phyloP scores from a whole-genome alignment of 306 rosid species.

The Betula pendula region DNA sequence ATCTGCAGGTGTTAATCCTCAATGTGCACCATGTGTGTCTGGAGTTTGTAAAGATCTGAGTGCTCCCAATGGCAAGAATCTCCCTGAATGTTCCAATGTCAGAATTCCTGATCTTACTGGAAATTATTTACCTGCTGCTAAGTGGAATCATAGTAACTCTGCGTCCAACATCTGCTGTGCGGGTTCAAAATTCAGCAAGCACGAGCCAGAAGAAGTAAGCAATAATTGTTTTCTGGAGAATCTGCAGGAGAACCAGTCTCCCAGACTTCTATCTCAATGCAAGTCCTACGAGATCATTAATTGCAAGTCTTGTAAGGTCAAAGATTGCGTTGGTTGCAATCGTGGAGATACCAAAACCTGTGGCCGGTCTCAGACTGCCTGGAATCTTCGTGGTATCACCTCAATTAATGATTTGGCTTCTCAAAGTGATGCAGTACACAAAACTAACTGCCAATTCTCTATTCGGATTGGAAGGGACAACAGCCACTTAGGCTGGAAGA shows the following conservation, averaged over 20 bases:
- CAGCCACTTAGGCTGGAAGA: neutral
- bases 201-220: constrained; percentile 1
- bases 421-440: neutral
- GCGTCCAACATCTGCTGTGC: neutral
- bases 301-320: neutral
- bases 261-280: constrained; percentile 3
- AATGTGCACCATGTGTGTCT: neutral
- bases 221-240: neutral
- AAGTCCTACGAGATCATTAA: neutral
- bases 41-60: neutral
- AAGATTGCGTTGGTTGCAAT: neutral
- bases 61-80: neutral
- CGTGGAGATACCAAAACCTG: neutral
- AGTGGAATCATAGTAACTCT: neutral
- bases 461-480: constrained; percentile 5
- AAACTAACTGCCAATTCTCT: neutral
- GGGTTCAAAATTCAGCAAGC: constrained; percentile 8
- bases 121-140: neutral
- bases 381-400: neutral
- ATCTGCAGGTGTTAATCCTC: neutral
- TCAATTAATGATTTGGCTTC: neutral
- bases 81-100: neutral
- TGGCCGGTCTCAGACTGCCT: neutral
- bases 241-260: neutral
- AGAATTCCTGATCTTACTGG: neutral